These are phyloP conservation scores for Cercospora janseana DNA, from an alignment of 2,329 filamentous ascomycete genomes.

Conservation along the genomic window DNA sequence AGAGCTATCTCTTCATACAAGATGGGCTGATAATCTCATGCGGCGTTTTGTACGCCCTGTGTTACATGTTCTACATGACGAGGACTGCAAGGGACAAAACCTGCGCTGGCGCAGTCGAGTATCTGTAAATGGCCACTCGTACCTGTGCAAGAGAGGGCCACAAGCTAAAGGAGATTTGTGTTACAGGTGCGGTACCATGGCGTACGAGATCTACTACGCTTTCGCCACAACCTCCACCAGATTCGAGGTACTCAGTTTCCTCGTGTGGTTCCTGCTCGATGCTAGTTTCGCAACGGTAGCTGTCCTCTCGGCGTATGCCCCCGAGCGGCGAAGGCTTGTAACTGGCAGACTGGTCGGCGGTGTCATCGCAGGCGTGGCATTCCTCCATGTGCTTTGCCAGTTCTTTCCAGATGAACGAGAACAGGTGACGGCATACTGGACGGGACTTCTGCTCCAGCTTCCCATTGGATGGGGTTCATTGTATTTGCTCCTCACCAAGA, in stretches of 20 bases:
- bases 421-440: constrained; percentile 44
- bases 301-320: constrained; percentile 34
- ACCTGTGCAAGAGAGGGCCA: background rate
- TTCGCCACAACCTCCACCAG: constrained; percentile 38
- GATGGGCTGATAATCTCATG: constrained; percentile 44
- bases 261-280: constrained; percentile 42
- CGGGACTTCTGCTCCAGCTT: constrained; percentile 40
- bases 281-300: constrained; percentile 39
- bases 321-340: constrained; percentile 28
- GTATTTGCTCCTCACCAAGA: constrained; percentile 33
- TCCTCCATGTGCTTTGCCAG: constrained; percentile 33
- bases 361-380: constrained; percentile 33
- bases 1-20: constrained; percentile 44
- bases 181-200: constrained; percentile 34
- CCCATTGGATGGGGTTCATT: constrained; percentile 42
- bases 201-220: constrained; percentile 44
- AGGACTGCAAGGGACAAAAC: constrained; percentile 40
- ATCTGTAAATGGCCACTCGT: constrained; percentile 22
- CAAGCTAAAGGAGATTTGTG: background rate
- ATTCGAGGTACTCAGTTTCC: constrained; percentile 40
- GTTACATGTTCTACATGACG: constrained; percentile 43
- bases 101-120: constrained; percentile 36
- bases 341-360: constrained; percentile 33
- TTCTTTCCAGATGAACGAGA: constrained; percentile 42
- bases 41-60: constrained; percentile 42